Evolutionary conservation across 768 basidiomycete species (phyloP).

Genomic region (Pisolithus tinctorius): DNA sequence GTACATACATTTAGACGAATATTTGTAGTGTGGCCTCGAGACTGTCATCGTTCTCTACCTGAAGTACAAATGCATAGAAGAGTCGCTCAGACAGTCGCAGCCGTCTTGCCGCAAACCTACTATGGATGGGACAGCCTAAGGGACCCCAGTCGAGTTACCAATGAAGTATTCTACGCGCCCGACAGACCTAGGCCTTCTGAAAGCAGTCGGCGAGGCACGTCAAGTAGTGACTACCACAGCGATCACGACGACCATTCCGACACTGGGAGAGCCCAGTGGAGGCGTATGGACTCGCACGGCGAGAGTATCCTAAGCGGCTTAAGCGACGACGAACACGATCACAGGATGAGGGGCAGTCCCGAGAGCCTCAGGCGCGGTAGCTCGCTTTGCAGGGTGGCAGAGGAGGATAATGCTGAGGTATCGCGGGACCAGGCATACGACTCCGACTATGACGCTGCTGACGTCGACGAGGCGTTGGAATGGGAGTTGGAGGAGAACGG

Average conservation of each 20-base stretch:
- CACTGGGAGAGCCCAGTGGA: conserved; percentile 20
- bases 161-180: conserved; percentile 6
- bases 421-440: conserved; percentile 7
- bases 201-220: conserved; percentile 4
- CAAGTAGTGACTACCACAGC: conserved; percentile 18
- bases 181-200: neutral
- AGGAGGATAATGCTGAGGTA: conserved; percentile 25
- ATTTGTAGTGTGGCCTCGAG: conserved; percentile 8
- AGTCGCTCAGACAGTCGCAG: conserved; percentile 26
- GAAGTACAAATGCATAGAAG: conserved; percentile 23
- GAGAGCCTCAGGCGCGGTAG: conserved; percentile 27
- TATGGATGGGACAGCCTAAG: conserved; percentile 9
- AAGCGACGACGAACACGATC: conserved; percentile 17
- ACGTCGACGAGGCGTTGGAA: conserved; percentile 38
- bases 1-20: conserved; percentile 4
- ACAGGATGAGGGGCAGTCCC: conserved; percentile 26
- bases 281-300: conserved; percentile 25
- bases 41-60: neutral
- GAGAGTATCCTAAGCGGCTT: conserved; percentile 28
- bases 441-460: conserved; percentile 19
- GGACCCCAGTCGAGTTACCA: conserved; percentile 14
- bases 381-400: conserved; percentile 32
- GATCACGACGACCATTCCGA: conserved; percentile 13
- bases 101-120: conserved; percentile 18
- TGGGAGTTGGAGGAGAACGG: conserved; percentile 44